Evolutionary conservation across 2,329 filamentous ascomycete genomes (phyloP), one percentile per base, ranked within the genome.

Genomic region (Thelonectria blattea): DNA sequence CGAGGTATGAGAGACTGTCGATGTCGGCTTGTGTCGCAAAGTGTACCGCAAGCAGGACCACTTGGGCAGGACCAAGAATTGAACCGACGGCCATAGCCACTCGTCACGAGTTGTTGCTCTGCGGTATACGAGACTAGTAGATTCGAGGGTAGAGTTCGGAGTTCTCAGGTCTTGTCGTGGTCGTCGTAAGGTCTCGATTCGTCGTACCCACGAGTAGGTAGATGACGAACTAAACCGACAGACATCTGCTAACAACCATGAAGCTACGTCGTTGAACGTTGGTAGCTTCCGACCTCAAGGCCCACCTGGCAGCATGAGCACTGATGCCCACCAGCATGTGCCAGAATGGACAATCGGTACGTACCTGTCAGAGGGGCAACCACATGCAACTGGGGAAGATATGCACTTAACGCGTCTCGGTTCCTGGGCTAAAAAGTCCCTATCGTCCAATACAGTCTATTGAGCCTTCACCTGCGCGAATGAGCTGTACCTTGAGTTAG

Each of bases 41-140:
- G 70, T 92, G 86, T 20, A 88, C 88, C 46, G 91, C 89, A 51
- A 94, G 83, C 59, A 95, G 84, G 59, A 92, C 79, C 65, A 88
- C 85, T 73, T 92, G 91, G 58, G 89, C 82, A 51, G 87, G 80
- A 11, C 88, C 88, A 57, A 91, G 79, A 46, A 77, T 50, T 11
- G 57, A 46, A 22, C 51, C 72, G 54, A 58, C 57, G 34, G 61
- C 65, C 72, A 74, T 74, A 34, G 20, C 60, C 15, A 43, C 22
- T 52, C 32, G 48, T 45, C 20, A 32, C 41, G 8, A 10, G 22
- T 12, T 18, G 18, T 49, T n/a, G 20, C 20, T n/a, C 8, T 14
- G 10, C 14, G 15, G 15, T 43, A 18, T 34, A 22, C 20, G 20
- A 20, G 18, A 15, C 27, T 42, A 20, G 20, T 42, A 32, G 8